These are phyloP conservation scores for Thelephora terrestris DNA, from an alignment of 1,284 basidiomycete species.

Conservation along the genomic window DNA sequence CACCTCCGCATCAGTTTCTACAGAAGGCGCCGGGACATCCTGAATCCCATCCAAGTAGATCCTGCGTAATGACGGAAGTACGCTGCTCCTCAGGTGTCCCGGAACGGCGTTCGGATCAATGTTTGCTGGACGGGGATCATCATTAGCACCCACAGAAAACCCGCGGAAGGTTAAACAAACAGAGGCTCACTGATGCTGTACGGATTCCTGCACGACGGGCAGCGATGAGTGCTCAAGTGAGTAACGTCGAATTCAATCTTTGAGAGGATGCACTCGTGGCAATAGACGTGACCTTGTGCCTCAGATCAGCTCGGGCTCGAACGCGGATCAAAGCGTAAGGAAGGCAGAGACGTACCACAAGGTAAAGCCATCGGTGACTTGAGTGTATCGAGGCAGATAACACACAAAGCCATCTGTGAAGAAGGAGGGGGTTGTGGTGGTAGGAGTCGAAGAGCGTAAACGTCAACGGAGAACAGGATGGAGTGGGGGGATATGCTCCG, in stretches of 20 bases:
- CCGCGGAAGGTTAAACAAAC: slow-evolving; percentile 2
- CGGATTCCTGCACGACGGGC: slow-evolving; percentile 40
- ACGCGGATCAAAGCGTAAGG: neutral
- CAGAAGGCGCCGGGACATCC: slow-evolving; percentile 11
- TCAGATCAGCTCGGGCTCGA: too few relatives aligned
- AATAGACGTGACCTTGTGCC: slow-evolving; percentile 46
- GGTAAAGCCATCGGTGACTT: slow-evolving; percentile 47
- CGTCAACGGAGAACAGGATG: too few relatives aligned
- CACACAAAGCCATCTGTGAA: slow-evolving; percentile 31
- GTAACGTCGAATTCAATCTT: slow-evolving; percentile 36
- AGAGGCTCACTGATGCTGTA: slow-evolving; percentile 33
- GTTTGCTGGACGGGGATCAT: slow-evolving; percentile 24
- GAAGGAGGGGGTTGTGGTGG: slow-evolving; percentile 1
- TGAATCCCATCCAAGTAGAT: slow-evolving; percentile 32
- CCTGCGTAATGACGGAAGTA: slow-evolving; percentile 40
- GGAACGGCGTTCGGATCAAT: slow-evolving; percentile 37
- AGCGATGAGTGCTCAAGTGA: slow-evolving; percentile 35
- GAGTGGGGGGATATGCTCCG: too few relatives aligned
- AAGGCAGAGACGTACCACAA: slow-evolving; percentile 35
- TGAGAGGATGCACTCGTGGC: slow-evolving; percentile 39
- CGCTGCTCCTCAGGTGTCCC: slow-evolving; percentile 35
- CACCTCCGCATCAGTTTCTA: slow-evolving; percentile 24
- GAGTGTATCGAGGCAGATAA: slow-evolving; percentile 41
- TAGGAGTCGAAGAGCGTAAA: neutral
- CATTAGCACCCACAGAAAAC: neutral